These are phyloP conservation scores for Lichtheimia hyalospora DNA, from an alignment of 371 early-diverging fungal species.

Conservation along the genomic window DNA sequence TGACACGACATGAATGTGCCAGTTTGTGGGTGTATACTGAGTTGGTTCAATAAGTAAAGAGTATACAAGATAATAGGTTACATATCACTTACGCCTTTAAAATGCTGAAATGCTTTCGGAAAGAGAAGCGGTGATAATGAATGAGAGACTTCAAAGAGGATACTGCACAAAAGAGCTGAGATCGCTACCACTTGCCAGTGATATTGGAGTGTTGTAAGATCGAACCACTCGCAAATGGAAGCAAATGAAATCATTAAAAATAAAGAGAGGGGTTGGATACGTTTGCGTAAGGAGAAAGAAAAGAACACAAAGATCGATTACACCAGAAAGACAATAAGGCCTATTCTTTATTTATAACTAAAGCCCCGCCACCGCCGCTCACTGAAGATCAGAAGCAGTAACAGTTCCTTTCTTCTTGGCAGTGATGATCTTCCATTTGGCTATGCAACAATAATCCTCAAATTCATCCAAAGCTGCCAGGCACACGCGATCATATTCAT, in stretches of 20 bases:
- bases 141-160: conserved; percentile 59
- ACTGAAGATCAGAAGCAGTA: background rate
- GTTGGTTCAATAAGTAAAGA: background rate
- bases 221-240: conserved; percentile 28
- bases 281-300: conserved; percentile 1
- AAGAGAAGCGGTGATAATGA: conserved; percentile 57
- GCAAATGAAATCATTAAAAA: conserved; percentile 20
- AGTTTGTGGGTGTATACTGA: conserved; percentile 56
- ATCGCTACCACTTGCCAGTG: conserved; percentile 43
- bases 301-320: background rate
- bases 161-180: conserved; percentile 48
- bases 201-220: conserved; percentile 32
- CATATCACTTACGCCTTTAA: conserved; percentile 46
- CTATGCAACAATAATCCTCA: conserved; percentile 25
- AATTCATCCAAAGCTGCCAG: conserved; percentile 28
- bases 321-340: too few relatives aligned
- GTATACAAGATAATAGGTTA: background rate
- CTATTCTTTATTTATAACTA: too few relatives aligned
- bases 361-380: background rate
- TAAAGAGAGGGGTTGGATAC: background rate
- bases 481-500: conserved; percentile 26
- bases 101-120: conserved; percentile 60
- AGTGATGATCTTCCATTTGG: conserved; percentile 27
- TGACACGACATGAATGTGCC: conserved; percentile 75
- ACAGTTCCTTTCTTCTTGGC: conserved; percentile 17